Evolutionary conservation across 495 filamentous ascomycete genomes (phyloP), one percentile per base, ranked within the genome.

Genomic region (Penicillium maclennaniae): DNA sequence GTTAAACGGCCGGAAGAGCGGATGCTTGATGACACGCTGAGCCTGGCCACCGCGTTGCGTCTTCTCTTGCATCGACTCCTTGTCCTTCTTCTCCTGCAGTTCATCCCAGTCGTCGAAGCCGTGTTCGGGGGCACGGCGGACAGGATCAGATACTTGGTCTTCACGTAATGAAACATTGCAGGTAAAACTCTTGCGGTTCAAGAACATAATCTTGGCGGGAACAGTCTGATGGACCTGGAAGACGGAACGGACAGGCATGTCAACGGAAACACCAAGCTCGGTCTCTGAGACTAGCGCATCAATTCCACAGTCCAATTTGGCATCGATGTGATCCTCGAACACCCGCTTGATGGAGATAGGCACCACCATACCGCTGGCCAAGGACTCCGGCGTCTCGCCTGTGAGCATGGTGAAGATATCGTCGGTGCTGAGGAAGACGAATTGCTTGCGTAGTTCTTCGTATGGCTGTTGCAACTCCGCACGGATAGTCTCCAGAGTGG

Each of bases 401-500:
- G 93, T 97, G 41, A 97, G 84, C 90, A 96, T 96, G 43, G 90
- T 92, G 69, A 97, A 98, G 61, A 96, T 86, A 55, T 96, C 89
- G 25, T 96, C 89, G 0, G 83, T 75, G 26, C 73, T 73, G 8
- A 95, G 77, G 40, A 83, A 67, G 14, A 81, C 75, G 62, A 93
- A 97, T 47, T 84, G 84, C 56, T 87, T 87, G 16, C 93, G 86
- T 42, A 98, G 74, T 63, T 98, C 93, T 70, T 97, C 93, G 64
- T 95, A 98, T 6, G 95, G 91, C 36, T 87, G 83, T 55, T 92
- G 85, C 36, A 98, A 74, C 70, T 98, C 93, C 5, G 89, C 93
- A 47, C 93, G 87, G 60, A 98, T 97, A 1, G 90, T 95, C 67
- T 98, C 95, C 8, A 98, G 79, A 9, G 95, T 98, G 0, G 93